These are phyloP conservation scores for Arabidopsis arenosa DNA, from an alignment of 345 rosid species.

Conservation along the genomic window DNA sequence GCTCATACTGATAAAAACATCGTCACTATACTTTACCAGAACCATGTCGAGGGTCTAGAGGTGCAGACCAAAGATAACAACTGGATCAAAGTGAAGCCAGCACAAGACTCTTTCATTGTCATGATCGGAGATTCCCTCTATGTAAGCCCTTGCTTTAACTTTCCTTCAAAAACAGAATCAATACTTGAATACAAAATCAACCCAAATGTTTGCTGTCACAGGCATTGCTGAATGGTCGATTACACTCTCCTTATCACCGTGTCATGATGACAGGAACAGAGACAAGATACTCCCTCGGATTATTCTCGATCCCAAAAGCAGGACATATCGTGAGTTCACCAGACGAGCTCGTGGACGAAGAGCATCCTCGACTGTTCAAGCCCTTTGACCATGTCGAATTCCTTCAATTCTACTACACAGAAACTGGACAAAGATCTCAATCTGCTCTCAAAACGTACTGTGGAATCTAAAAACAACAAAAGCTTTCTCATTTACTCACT, in stretches of 20 bases:
- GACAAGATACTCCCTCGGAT: conserved; percentile 60
- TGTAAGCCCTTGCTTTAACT: conserved; percentile 40
- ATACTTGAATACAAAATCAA: conserved; percentile 8
- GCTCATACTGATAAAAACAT: conserved; percentile 67
- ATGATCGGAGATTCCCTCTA: conserved; percentile 65
- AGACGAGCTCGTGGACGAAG: conserved; percentile 59
- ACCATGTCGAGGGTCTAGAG: conserved; percentile 64
- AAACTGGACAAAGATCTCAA: conserved; percentile 51
- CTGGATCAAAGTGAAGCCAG: conserved; percentile 61
- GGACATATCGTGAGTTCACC: conserved; percentile 55
- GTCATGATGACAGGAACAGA: conserved; percentile 72
- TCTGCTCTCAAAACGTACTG: conserved; percentile 56
- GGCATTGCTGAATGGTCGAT: conserved; percentile 73
- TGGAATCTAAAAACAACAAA: conserved; percentile 36
- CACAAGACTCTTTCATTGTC: conserved; percentile 56
- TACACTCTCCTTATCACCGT: conserved; percentile 66
- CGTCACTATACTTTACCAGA: conserved; percentile 64
- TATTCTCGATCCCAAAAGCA: conserved; percentile 63
- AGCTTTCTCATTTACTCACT: conserved; percentile 19
- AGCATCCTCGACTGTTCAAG: conserved; percentile 59
- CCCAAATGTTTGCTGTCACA: conserved; percentile 28
- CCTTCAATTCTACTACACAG: conserved; percentile 50
- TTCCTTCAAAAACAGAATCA: neutral
- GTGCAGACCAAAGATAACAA: conserved; percentile 55
- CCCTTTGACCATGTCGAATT: conserved; percentile 64